Evolutionary conservation across 1,139 yeast species (phyloP), one percentile per base, ranked within the genome.

Genomic region (Diutina neorugosa): DNA sequence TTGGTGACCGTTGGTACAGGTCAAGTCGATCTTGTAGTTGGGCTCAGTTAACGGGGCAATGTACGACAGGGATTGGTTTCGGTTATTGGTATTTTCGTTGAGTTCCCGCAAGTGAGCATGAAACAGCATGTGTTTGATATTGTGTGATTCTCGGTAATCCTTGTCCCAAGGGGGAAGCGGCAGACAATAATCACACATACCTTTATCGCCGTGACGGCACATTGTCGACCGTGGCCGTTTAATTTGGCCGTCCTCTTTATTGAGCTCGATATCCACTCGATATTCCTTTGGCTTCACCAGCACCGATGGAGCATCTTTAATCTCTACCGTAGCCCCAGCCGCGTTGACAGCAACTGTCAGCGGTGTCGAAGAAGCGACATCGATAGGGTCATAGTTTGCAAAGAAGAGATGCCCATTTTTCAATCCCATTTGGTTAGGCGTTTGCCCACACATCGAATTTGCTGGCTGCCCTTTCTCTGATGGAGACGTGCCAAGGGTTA

Each of bases 101-200:
- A 89, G 66, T 62, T 87, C 86, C 59, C 84, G 84, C 55, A 91
- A 69, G 63, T 89, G 76, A 0, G 98, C 84, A 64, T 90, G 96
- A 67, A 84, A 90, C 3, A 97, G 89, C 54, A 82, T 72, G 66
- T 93, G 98, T 67, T 94, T 94, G 65, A 91, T 88, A 27, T 81
- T 82, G 59, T 91, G 74, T 57, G 83, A 85, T 54, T 80, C 80
- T 58, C 84, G 84, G 65, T 90, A 91, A 25, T 76, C 80, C 56
- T 78, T 76, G 66, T 93, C 97, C 87, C 93, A 94, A 1, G 98
- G 98, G 51, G 96, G 96, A 55, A 94, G 71, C 0, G 98, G 97
- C 53, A 95, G 83, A 65, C 98, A 93, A 64, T 90, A 89, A 62
- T 93, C 98, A 68, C 98, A 93, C 98, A 93, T 93, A 2, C 98